Evolutionary conservation across 1,139 yeast genomes (phyloP), one percentile per base, ranked within the genome.

Genomic region (Debaryomyces sp.): DNA sequence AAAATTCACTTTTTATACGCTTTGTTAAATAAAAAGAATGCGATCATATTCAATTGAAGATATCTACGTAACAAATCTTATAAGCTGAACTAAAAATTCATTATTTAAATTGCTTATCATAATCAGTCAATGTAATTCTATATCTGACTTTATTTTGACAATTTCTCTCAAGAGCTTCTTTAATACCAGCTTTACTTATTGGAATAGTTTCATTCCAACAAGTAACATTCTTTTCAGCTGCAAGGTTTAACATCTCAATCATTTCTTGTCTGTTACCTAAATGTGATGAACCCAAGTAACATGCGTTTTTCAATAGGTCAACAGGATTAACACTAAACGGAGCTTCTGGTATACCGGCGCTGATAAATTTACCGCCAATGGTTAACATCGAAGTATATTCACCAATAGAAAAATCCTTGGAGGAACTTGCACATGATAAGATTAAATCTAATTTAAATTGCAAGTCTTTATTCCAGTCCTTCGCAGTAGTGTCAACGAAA

Each of bases 101-200:
- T n/a, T 44, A 18, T 23, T 40, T 23, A 29, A 49, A 49, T 37
- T 43, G 33, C 32, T 80, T 72, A 53, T 81, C 82, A 61, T 71
- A 79, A 24, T 79, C 84, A 47, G 81, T 78, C 58, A 85, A 70
- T 8, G 84, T 85, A 59, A 82, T 78, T 71, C 90, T 80, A 64
- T 84, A 86, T 56, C 79, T 78, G 49, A 82, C 86, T 52, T 84
- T 85, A 58, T 84, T 83, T 27, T 67, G 54, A 47, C 73, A 74
- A 53, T 78, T 68, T 55, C 78, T 73, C 30, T 73, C 73, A 54
- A 80, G 67, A 6, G 80, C 85, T 57, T 75, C 70, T 44, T 71
- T 68, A 40, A 78, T 77, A 53, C 78, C 77, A 44, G 68, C 77
- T 58, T 78, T 82, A 48, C 72, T 67, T 53, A 82, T 68, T 43